Evolutionary conservation across 495 filamentous ascomycete genomes (phyloP), one percentile per base, ranked within the genome.

Genomic region (Peziza echinospora): DNA sequence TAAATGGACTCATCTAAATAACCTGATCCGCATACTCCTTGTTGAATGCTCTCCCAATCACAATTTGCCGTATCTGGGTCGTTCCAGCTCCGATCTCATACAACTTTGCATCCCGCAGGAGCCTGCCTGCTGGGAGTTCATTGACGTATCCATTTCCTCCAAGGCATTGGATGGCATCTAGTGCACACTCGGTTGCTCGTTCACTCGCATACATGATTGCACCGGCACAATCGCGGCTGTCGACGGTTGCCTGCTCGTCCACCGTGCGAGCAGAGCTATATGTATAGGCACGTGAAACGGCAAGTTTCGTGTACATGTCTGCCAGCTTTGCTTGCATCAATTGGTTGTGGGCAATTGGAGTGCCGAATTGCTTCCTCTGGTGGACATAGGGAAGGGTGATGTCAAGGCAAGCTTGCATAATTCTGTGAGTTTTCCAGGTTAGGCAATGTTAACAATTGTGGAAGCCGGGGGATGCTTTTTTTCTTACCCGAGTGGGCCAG

Each of bases 61-160:
- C 86, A 70, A 96, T 87, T 50, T 86, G 72, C 51, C 89, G 65
- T 22, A 97, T 76, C 68, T 97, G 89, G 49, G 83, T 91, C 7
- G 89, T 96, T 10, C 89, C 89, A 11, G 89, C 89, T 1, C 89
- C 89, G 64, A 97, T 96, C 67, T 96, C 91, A 65, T 97, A 97
- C 56, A 97, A 59, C 55, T 83, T 84, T 11, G 79, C 78, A 66
- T 97, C 89, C 44, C 89, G 65, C 47, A 96, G 63, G 47, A 97
- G 64, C 41, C 89, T 67, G 19, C 84, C 86, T 6, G 82, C 87
- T 0, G 84, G 76, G 60, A 96, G 80, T 67, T 97, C 89, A 63
- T 94, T 93, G 52, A 89, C 71, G 61, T 96, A 97, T 4, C 89
- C 89, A 71, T 84, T 97, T 2, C 89, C 89, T 24, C 89, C 89